A percentile compares a stretch with the other conserved stretches of the same genome.
Conservation (phyloP, 305 asterid genomes). For the Fraxinus dipetala region DNA sequence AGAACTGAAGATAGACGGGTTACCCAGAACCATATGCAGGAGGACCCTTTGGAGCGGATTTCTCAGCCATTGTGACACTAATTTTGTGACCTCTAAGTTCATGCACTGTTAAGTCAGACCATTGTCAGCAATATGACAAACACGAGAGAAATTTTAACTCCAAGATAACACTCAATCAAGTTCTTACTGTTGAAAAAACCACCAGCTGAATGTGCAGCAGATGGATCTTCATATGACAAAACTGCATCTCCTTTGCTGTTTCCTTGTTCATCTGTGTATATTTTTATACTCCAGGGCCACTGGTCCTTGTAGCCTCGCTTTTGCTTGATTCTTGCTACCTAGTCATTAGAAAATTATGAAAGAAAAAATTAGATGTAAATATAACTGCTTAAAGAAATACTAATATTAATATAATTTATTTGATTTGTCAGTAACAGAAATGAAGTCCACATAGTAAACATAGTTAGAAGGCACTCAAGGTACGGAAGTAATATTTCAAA, state of each 20-base stretch:
- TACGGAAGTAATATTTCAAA: background rate
- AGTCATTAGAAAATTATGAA: constrained; percentile 6
- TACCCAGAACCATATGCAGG: constrained; percentile 82
- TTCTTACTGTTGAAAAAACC: constrained; percentile 83
- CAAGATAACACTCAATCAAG: constrained; percentile 6
- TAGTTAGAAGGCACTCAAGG: background rate
- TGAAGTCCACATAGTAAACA: background rate
- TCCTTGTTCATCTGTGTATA: constrained; percentile 93
- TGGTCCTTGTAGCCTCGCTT: constrained; percentile 98
- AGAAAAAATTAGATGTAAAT: background rate
- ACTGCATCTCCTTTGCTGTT: constrained; percentile 97
- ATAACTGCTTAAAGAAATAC: background rate
- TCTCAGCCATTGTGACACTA: constrained; percentile 91
- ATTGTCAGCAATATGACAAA: background rate
- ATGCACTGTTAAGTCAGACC: constrained; percentile 45
- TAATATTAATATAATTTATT: background rate
- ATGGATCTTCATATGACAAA: constrained; percentile 95
- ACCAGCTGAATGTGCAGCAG: constrained; percentile 98
- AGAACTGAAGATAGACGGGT: constrained; percentile 3
- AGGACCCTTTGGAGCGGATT: constrained; percentile 85
- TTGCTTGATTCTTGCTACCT: constrained; percentile 98
- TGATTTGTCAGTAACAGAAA: background rate
- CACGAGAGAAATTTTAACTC: background rate
- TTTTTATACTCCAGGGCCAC: constrained; percentile 99
- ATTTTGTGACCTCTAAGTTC: constrained; percentile 85